These are phyloP conservation scores for Claviceps cyperi DNA, from an alignment of 2,329 filamentous ascomycete species.

Conservation along the genomic window DNA sequence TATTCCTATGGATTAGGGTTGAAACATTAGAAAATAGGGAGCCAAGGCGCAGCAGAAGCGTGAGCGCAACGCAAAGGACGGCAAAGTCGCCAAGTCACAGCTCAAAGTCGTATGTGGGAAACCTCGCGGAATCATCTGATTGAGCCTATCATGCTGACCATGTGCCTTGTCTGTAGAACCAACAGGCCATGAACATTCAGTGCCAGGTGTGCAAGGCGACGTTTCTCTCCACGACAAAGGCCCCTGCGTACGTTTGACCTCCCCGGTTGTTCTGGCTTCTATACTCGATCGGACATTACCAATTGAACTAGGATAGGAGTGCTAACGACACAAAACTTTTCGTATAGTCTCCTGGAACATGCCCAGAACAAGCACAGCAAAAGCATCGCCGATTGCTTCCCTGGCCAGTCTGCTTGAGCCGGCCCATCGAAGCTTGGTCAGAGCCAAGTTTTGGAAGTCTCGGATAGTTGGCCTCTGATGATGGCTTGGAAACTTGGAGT, in stretches of 20 bases:
- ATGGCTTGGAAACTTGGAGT: no score
- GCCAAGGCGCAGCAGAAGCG: conserved; percentile 58
- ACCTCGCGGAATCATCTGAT: not conserved
- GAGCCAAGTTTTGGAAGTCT: not conserved
- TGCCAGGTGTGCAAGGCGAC: conserved; percentile 65
- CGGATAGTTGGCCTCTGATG: no score
- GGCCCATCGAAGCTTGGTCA: not conserved
- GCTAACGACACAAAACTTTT: not conserved
- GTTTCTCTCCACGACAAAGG: conserved; percentile 65
- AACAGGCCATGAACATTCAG: conserved; percentile 60
- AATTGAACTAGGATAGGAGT: not conserved
- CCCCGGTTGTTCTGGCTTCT: not conserved
- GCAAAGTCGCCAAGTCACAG: conserved; percentile 47
- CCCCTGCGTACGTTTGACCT: conserved; percentile 42
- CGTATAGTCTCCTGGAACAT: conserved; percentile 49
- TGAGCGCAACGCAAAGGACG: conserved; percentile 53
- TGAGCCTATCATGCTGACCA: not conserved
- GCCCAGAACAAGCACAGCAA: conserved; percentile 67
- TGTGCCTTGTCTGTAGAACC: conserved; percentile 39
- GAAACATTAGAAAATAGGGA: conserved; percentile 28
- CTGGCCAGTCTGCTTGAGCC: conserved; percentile 20
- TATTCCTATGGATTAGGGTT: not conserved
- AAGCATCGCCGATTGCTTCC: conserved; percentile 57
- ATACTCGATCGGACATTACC: not conserved
- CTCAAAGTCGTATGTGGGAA: conserved; percentile 45